These are phyloP conservation scores for Suhomyces maxii DNA, from an alignment of 1,139 yeast genomes.

Conservation along the genomic window DNA sequence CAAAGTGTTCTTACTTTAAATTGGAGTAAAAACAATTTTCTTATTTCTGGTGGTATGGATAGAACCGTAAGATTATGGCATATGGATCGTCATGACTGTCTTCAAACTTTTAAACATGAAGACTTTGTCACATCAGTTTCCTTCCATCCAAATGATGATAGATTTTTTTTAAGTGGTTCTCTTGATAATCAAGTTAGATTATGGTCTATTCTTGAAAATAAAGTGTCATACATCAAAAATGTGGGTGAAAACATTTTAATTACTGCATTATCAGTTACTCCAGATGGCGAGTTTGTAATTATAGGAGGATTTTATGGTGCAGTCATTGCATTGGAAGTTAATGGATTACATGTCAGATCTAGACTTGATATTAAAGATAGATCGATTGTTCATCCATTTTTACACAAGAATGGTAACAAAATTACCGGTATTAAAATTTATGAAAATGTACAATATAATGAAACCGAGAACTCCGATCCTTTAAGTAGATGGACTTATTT, in stretches of 20 bases:
- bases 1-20: conserved; percentile 71
- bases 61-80: conserved; percentile 85
- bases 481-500: conserved; percentile 41
- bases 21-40: conserved; percentile 87
- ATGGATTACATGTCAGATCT: conserved; percentile 56
- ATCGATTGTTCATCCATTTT: conserved; percentile 28
- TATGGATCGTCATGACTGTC: conserved; percentile 60
- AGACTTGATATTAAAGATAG: conserved; percentile 53
- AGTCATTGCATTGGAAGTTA: conserved; percentile 61
- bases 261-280: conserved; percentile 71
- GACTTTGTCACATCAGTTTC: conserved; percentile 83
- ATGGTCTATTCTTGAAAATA: conserved; percentile 77
- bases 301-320: conserved; percentile 86
- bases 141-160: conserved; percentile 84
- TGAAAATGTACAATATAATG: conserved; percentile 18
- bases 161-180: conserved; percentile 84
- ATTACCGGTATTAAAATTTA: conserved; percentile 44
- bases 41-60: conserved; percentile 84
- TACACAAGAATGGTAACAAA: conserved; percentile 34
- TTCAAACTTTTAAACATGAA: conserved; percentile 67
- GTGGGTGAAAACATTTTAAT: conserved; percentile 60
- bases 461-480: conserved; percentile 13
- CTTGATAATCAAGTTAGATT: conserved; percentile 75
- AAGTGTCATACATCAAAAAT: conserved; percentile 34
- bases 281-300: conserved; percentile 63